Evolutionary conservation across 805 yeast genomes (phyloP).

Genomic region (Teunomyces gatunensis): DNA sequence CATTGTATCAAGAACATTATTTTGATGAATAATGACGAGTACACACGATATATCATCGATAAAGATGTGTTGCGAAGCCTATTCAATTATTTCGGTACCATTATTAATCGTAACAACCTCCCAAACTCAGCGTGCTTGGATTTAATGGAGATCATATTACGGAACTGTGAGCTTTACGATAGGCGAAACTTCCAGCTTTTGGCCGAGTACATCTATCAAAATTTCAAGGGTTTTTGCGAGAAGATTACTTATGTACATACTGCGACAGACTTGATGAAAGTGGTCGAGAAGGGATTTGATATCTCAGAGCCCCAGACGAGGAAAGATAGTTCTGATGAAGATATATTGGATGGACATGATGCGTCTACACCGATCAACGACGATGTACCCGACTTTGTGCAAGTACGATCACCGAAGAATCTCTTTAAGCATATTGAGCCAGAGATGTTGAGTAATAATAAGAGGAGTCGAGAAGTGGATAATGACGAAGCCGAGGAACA

Average conservation of each 20-base stretch:
- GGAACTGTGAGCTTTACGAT: constrained; percentile 20
- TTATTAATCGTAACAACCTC: constrained; percentile 54
- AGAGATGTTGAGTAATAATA: not conserved
- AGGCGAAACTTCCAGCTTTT: constrained; percentile 26
- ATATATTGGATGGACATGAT: constrained; percentile 14
- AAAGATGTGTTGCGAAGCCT: constrained; percentile 50
- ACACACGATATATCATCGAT: constrained; percentile 55
- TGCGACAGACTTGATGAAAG: constrained; percentile 26
- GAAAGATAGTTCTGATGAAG: constrained; percentile 18
- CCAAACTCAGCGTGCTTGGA: constrained; percentile 76
- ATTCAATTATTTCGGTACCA: constrained; percentile 47
- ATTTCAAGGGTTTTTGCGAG: constrained; percentile 26
- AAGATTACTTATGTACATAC: constrained; percentile 24
- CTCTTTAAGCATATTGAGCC: not conserved
- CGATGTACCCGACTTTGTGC: constrained; percentile 7
- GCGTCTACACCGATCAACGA: constrained; percentile 29
- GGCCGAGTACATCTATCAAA: constrained; percentile 28
- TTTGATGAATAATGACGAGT: constrained; percentile 58
- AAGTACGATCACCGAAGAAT: not conserved
- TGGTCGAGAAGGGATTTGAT: constrained; percentile 21
- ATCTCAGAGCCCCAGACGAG: constrained; percentile 1
- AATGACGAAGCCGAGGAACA: not conserved
- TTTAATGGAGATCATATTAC: constrained; percentile 48
- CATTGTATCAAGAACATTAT: constrained; percentile 66
- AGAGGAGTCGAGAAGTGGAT: not conserved